Percentiles rank a stretch among this genome's conserved stretches.
Evolutionary conservation across 2,329 filamentous ascomycete species (phyloP).

Genomic region (Paecilomyces formosus): DNA sequence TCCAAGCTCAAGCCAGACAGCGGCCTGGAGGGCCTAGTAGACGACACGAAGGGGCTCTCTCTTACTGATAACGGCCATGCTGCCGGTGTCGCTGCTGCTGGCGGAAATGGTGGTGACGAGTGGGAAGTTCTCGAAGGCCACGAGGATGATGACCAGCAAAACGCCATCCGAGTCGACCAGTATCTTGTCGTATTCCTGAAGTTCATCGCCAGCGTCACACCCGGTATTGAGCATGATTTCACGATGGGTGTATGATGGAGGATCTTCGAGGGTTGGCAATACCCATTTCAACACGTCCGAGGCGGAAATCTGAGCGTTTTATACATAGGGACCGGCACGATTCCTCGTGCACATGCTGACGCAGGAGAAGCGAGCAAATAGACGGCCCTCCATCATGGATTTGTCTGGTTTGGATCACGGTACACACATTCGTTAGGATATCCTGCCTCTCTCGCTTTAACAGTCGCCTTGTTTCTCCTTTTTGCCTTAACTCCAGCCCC

Average conservation of each 20-base stretch:
- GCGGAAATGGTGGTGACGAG: slow-evolving; percentile 46
- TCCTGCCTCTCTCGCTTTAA: background rate
- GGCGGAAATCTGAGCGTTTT: background rate
- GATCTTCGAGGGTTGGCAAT: background rate
- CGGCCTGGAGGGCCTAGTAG: slow-evolving; percentile 79
- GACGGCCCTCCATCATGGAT: background rate
- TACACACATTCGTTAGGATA: background rate
- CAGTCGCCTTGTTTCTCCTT: background rate
- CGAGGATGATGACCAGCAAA: slow-evolving; percentile 38
- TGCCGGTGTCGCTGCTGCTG: slow-evolving; percentile 28
- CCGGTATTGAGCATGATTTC: slow-evolving; percentile 95
- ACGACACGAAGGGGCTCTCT: slow-evolving; percentile 61
- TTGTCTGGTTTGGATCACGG: background rate
- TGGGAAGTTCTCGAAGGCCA: slow-evolving; percentile 55
- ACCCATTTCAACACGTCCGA: background rate
- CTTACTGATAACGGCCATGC: slow-evolving; percentile 44
- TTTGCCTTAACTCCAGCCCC: background rate
- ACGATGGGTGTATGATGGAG: slow-evolving; percentile 75
- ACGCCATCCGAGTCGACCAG: slow-evolving; percentile 44
- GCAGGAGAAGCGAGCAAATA: background rate
- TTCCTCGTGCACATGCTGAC: background rate
- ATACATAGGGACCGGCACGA: background rate
- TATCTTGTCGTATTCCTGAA: slow-evolving; percentile 47
- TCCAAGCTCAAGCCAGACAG: slow-evolving; percentile 41
- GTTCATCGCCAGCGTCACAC: slow-evolving; percentile 84